These are phyloP conservation scores for Zymoseptoria crescenta DNA, from an alignment of 2,329 filamentous ascomycete species.

Conservation along the genomic window DNA sequence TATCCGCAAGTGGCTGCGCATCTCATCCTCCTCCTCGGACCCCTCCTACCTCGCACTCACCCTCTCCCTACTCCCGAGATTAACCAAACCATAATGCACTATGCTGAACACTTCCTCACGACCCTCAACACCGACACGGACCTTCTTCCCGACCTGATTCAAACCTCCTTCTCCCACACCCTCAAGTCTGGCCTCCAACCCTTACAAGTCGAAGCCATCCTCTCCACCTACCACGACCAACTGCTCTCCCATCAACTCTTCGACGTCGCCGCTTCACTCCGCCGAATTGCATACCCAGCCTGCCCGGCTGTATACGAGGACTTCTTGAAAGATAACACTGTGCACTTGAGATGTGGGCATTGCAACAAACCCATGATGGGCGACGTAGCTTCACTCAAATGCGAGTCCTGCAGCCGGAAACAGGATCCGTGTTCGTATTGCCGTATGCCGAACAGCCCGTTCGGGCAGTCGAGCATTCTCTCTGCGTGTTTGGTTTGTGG, in stretches of 20 bases:
- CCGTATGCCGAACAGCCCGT: slow-evolving; percentile 38
- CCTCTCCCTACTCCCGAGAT: slow-evolving; percentile 25
- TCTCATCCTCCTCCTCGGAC: slow-evolving; percentile 39
- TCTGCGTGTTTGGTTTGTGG: slow-evolving; percentile 53
- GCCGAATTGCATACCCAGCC: slow-evolving; percentile 46
- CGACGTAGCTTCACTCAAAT: slow-evolving; percentile 44
- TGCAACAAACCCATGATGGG: slow-evolving; percentile 46
- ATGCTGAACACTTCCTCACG: slow-evolving; percentile 36
- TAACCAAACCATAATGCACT: slow-evolving; percentile 31
- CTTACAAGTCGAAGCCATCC: slow-evolving; percentile 48
- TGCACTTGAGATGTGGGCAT: slow-evolving; percentile 48
- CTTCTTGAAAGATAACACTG: slow-evolving; percentile 45
- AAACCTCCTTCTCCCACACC: slow-evolving; percentile 33
- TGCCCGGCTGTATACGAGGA: slow-evolving; percentile 53
- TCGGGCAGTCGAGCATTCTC: slow-evolving; percentile 6
- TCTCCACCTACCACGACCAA: slow-evolving; percentile 51
- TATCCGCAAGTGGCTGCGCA: slow-evolving; percentile 43
- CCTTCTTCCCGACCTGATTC: slow-evolving; percentile 33
- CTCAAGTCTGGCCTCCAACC: slow-evolving; percentile 40
- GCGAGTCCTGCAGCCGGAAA: slow-evolving; percentile 42
- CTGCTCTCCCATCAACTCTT: slow-evolving; percentile 41
- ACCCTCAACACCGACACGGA: slow-evolving; percentile 21
- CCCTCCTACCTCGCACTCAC: slow-evolving; percentile 39
- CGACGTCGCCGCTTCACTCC: slow-evolving; percentile 49
- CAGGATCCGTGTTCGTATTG: slow-evolving; percentile 38